These are phyloP conservation scores for Protomyces inouyei DNA, from an alignment of 1,139 yeast genomes.

Conservation along the genomic window DNA sequence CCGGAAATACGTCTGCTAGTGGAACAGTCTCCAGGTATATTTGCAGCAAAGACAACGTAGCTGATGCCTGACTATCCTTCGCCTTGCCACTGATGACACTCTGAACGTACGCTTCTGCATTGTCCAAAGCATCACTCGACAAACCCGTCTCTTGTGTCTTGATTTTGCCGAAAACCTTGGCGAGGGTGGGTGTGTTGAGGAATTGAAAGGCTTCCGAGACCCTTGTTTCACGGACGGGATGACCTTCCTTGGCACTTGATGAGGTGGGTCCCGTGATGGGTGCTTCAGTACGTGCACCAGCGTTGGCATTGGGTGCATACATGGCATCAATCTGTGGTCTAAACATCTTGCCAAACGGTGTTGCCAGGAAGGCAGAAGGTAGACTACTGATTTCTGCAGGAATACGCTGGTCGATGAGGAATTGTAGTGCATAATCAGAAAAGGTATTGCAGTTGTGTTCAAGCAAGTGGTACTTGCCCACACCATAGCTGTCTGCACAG, in stretches of 20 bases:
- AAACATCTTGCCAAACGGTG: conserved; percentile 57
- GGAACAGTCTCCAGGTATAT: not conserved
- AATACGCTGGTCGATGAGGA: conserved; percentile 53
- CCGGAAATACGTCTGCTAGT: conserved; percentile 1
- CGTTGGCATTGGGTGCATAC: conserved; percentile 9
- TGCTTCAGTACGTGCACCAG: not conserved
- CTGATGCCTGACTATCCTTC: not conserved
- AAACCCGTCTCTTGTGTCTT: not conserved
- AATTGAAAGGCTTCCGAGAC: not conserved
- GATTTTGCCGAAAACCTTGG: conserved; percentile 10
- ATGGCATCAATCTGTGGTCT: conserved; percentile 40
- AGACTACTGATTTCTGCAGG: conserved; percentile 49
- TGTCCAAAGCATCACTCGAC: not conserved
- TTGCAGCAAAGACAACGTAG: not conserved
- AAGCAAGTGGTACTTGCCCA: conserved; percentile 54
- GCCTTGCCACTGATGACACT: not conserved
- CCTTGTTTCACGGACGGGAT: not conserved
- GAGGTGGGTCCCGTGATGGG: conserved; percentile 19
- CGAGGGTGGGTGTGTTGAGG: conserved; percentile 13
- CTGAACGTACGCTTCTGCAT: not conserved
- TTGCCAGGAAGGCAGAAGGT: conserved; percentile 54
- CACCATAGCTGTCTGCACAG: conserved; percentile 47
- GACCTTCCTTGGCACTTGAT: not conserved
- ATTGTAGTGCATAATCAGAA: conserved; percentile 55
- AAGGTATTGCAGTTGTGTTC: conserved; percentile 68